Conservation (phyloP, 164 flowering plant species). For the Hamamelis virginiana region DNA sequence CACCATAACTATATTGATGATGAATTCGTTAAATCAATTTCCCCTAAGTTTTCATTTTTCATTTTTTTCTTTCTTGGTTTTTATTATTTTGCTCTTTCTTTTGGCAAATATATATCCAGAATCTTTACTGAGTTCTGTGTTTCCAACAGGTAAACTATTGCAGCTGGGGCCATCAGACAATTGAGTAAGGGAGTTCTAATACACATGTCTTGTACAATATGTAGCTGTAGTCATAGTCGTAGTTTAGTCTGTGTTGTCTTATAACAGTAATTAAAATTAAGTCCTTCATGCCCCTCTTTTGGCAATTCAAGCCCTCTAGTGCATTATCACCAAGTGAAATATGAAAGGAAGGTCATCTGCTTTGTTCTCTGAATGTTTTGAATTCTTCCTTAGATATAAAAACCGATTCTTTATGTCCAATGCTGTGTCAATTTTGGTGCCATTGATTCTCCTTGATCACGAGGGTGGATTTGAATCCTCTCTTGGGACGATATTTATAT, state of each 20-base stretch:
- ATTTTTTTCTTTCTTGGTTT: not conserved
- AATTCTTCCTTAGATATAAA: not conserved
- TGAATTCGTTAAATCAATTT: too few species aligned
- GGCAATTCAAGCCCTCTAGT: not conserved
- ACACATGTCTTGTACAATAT: slow-evolving; percentile 25
- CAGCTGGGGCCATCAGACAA: slow-evolving; percentile 4
- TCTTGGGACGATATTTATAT: not conserved
- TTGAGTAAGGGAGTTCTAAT: not conserved
- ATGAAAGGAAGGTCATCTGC: not conserved
- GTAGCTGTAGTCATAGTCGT: slow-evolving; percentile 22
- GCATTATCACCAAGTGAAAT: not conserved
- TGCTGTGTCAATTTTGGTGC: not conserved
- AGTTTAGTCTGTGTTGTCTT: slow-evolving; percentile 17
- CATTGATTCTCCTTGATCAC: not conserved
- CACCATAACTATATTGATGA: too few species aligned
- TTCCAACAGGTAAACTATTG: slow-evolving; percentile 14
- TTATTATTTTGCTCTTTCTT: not conserved
- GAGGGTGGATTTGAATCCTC: not conserved
- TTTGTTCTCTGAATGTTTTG: not conserved
- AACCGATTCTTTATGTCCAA: not conserved
- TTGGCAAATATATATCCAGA: not conserved
- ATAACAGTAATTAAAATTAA: not conserved
- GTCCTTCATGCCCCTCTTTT: not conserved
- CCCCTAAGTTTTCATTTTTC: not conserved
- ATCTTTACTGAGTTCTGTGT: not conserved